Evolutionary conservation across 805 yeast species (phyloP), one percentile per base, ranked within the genome.

Genomic region (Suhomyces tanzawaensis): DNA sequence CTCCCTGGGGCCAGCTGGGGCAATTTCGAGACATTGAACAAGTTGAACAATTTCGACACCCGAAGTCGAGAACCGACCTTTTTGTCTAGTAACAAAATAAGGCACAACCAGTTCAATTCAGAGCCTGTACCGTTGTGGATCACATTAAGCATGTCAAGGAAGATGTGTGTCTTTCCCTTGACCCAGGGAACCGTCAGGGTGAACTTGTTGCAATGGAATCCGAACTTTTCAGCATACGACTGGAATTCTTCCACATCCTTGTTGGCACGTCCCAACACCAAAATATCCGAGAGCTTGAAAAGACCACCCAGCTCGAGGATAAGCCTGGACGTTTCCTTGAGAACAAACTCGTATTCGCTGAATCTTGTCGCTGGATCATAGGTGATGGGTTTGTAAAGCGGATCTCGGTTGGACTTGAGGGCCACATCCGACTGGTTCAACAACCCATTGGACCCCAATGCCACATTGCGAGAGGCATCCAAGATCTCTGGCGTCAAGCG

Each of bases 401-500:
- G 37, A 1, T 41, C 42, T 32, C 48, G 51, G 11, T 45, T 34
- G 22, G 62, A 49, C 14, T 29, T 35, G 3, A 36, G 9, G 18
- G 30, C 26, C 15, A 3, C 16, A 11, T 35, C 26, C 7, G 7
- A 12, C 53, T 18, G 11, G 19, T 30, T 12, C 24, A 17, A 8
- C 29, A 37, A 22, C 5, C 34, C 41, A 28, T 36, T 41, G 3
- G 44, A 29, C 12, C 42, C 31, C 14, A 54, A 35, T 8, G 48
- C 48, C 3, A 51, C 45, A 7, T 46, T 54, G 4, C 65, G 55
- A 0, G 84, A 71, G 1, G 72, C 63, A 2, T 63, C 46, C 14
- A 79, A 53, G 3, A 82, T 71, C 37, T 78, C 79, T 0, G 83
- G 81, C 0, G 85, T 70, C 17, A 79, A 72, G 46, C 91, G 62